Conservation (phyloP, 2,329 filamentous ascomycete species). For the Penicillium glabrum region DNA sequence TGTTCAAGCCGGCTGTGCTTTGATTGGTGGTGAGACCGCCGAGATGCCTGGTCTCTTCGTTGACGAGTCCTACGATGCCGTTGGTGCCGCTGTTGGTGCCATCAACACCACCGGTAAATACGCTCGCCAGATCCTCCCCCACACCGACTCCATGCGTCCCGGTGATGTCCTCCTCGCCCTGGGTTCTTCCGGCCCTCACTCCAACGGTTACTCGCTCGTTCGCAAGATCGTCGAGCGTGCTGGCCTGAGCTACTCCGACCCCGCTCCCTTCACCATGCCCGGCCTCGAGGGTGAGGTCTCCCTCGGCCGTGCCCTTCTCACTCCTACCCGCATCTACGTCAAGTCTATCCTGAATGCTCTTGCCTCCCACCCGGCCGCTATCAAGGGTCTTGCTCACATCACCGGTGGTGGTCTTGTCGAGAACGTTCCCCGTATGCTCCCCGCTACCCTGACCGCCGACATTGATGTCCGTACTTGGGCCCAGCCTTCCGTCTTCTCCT, state of each 20-base stretch:
- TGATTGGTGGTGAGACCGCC: conserved; percentile 96
- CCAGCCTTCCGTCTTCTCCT: conserved; percentile 76
- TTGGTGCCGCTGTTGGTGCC: conserved; percentile 84
- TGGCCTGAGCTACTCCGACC: conserved; percentile 68
- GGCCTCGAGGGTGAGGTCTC: conserved; percentile 63
- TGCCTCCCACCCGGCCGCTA: conserved; percentile 46
- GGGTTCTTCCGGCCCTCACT: conserved; percentile 83
- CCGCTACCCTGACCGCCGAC: conserved; percentile 71
- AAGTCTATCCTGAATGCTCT: conserved; percentile 72
- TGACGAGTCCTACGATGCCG: conserved; percentile 87
- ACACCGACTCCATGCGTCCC: conserved; percentile 69
- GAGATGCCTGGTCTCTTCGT: conserved; percentile 98
- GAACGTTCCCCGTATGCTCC: conserved; percentile 93
- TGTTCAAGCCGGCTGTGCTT: conserved; percentile 76
- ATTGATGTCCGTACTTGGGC: conserved; percentile 77
- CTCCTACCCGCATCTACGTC: conserved; percentile 93
- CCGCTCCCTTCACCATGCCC: conserved; percentile 71
- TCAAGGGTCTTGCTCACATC: conserved; percentile 96
- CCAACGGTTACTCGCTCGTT: conserved; percentile 96
- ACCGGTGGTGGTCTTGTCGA: conserved; percentile 91
- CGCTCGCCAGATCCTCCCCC: conserved; percentile 68
- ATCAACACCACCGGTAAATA: conserved; percentile 58
- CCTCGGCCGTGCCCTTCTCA: conserved; percentile 76
- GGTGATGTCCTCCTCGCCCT: conserved; percentile 88
- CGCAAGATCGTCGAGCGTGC: conserved; percentile 78